A percentile compares a stretch with the other conserved stretches of the same genome.
phyloP scores from a whole-genome alignment of 2,329 filamentous ascomycete genomes.

The Coniochaeta sp. region DNA sequence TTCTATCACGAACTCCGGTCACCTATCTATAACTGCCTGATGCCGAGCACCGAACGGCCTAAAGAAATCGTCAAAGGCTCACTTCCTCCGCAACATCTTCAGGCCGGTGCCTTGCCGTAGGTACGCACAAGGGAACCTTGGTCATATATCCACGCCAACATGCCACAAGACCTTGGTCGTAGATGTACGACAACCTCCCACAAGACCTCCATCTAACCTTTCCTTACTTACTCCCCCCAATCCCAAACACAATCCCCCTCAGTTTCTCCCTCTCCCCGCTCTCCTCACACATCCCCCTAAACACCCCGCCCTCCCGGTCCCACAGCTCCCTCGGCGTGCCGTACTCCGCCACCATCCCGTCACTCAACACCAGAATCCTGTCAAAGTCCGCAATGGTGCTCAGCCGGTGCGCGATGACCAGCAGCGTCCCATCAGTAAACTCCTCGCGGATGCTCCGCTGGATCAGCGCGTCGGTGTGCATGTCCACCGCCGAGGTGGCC shows the following conservation, averaged over 20 bases:
- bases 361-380: conserved; percentile 62
- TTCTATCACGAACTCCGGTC: not conserved
- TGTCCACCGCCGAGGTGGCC: conserved; percentile 72
- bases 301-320: conserved; percentile 42
- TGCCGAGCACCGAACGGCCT: no score
- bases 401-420: conserved; percentile 70
- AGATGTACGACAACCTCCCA: no score
- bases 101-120: no score
- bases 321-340: conserved; percentile 58
- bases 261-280: conserved; percentile 52
- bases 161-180: no score
- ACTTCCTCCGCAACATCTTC: no score
- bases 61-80: no score
- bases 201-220: no score
- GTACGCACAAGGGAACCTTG: no score
- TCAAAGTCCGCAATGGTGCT: conserved; percentile 75
- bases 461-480: conserved; percentile 67
- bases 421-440: conserved; percentile 59
- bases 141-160: no score
- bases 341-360: conserved; percentile 61
- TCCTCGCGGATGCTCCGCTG: conserved; percentile 67
- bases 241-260: conserved; percentile 33
- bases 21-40: not conserved
- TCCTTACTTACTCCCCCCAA: not conserved
- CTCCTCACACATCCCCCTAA: conserved; percentile 56